Percentiles rank a stretch among this genome's conserved stretches.
These are phyloP conservation scores for Cladophialophora bantiana DNA, from an alignment of 2,329 filamentous ascomycete species.

Conservation along the genomic window DNA sequence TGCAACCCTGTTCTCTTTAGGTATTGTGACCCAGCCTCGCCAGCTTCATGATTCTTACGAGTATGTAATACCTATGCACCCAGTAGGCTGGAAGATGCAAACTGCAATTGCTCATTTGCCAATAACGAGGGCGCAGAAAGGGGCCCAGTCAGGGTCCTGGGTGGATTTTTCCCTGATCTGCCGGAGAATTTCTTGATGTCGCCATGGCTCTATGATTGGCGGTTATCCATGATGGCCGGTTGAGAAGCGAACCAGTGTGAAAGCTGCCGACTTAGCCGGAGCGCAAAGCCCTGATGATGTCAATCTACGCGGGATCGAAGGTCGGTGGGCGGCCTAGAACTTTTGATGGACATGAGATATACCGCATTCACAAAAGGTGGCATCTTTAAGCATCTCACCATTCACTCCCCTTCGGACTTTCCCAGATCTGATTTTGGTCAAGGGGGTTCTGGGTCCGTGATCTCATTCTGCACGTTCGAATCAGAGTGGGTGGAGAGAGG, in stretches of 20 bases:
- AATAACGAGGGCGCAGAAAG: not conserved
- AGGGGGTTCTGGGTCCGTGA: not conserved
- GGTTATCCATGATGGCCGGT: not conserved
- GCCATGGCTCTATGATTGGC: constrained; percentile 4
- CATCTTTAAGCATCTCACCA: not conserved
- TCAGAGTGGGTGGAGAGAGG: not conserved
- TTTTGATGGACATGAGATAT: constrained; percentile 29
- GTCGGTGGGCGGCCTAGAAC: constrained; percentile 24
- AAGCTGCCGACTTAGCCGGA: constrained; percentile 28
- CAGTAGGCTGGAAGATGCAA: not conserved
- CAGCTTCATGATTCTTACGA: too few species aligned
- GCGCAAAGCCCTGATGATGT: constrained; percentile 24
- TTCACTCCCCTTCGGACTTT: not conserved
- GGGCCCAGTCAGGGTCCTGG: not conserved
- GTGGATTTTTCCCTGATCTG: constrained; percentile 6
- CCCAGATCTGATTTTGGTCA: constrained; percentile 3
- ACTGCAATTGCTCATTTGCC: not conserved
- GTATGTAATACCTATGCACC: not conserved
- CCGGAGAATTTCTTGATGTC: constrained; percentile 22
- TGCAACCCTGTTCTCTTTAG: not conserved
- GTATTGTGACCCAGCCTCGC: not conserved
- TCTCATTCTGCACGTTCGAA: not conserved
- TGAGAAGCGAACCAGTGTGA: constrained; percentile 15
- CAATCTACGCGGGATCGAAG: constrained; percentile 6
- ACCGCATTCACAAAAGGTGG: constrained; percentile 18